Evolutionary conservation across 495 filamentous ascomycete species (phyloP).

Genomic region (Penicillium waksmanii): DNA sequence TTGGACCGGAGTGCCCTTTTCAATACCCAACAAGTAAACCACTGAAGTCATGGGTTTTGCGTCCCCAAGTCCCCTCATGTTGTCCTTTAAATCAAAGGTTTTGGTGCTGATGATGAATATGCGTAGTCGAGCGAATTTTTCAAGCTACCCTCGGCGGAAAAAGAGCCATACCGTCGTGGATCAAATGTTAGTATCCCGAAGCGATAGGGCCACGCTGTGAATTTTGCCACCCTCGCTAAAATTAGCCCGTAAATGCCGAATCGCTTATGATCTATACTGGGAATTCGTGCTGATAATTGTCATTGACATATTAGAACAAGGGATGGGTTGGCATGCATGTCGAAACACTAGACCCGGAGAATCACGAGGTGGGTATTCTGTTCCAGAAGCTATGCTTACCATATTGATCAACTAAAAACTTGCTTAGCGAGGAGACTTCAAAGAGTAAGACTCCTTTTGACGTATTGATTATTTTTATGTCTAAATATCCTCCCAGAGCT

Average conservation of each 20-base stretch:
- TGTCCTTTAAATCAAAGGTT: not conserved
- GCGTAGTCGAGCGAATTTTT: constrained; percentile 73
- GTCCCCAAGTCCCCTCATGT: not conserved
- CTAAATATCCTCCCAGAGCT: constrained; percentile 51
- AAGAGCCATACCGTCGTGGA: constrained; percentile 65
- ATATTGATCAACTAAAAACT: not conserved
- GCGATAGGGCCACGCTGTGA: too few species aligned
- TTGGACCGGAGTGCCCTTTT: constrained; percentile 34
- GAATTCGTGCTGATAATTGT: too few species aligned
- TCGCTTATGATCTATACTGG: too few species aligned
- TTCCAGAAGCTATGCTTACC: not conserved
- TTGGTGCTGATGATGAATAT: not conserved
- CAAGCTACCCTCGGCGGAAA: constrained; percentile 61
- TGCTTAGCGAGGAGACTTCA: constrained; percentile 14
- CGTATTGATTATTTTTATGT: too few species aligned
- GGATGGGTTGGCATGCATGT: constrained; percentile 80
- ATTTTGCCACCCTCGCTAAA: too few species aligned
- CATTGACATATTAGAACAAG: constrained; percentile 52
- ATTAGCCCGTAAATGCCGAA: too few species aligned
- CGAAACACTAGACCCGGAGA: constrained; percentile 77
- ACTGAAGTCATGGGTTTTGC: too few species aligned
- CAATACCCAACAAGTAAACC: not conserved
- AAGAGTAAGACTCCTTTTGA: constrained; percentile 9
- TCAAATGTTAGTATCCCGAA: constrained; percentile 46
- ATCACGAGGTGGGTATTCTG: constrained; percentile 61